These are phyloP conservation scores for Globisporangium rhizosaccharum DNA, from an alignment of 352 stramenopile species.

Conservation along the genomic window DNA sequence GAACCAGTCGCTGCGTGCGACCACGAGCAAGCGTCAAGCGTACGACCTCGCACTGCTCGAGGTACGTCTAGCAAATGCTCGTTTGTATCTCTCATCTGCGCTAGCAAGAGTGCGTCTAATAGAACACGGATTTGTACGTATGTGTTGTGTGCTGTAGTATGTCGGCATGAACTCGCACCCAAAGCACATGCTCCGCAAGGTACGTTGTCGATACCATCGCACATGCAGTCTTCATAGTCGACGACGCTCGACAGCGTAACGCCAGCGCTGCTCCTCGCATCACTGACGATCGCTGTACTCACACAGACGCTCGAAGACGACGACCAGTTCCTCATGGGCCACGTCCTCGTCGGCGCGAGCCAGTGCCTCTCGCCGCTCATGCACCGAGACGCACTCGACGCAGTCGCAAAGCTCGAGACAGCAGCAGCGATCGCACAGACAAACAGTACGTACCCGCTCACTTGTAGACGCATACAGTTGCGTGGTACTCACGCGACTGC, in stretches of 20 bases:
- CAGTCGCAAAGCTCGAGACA: slow-evolving; percentile 21
- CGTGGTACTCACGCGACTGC: background rate
- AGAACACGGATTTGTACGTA: background rate
- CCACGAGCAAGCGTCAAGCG: slow-evolving; percentile 63
- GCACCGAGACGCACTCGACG: slow-evolving; percentile 63
- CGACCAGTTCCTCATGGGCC: slow-evolving; percentile 72
- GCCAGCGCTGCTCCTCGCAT: background rate
- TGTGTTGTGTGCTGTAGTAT: slow-evolving; percentile 31
- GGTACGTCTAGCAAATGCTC: slow-evolving; percentile 14
- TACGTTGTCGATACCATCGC: slow-evolving; percentile 3
- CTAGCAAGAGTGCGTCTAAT: background rate
- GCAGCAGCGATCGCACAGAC: slow-evolving; percentile 30
- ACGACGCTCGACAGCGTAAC: no score
- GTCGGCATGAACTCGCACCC: slow-evolving; percentile 77
- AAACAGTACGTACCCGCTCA: slow-evolving; percentile 19
- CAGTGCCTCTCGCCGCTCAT: slow-evolving; percentile 59
- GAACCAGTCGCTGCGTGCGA: slow-evolving; percentile 45
- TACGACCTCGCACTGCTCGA: slow-evolving; percentile 69
- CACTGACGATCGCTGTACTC: background rate
- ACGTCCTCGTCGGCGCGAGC: slow-evolving; percentile 74
- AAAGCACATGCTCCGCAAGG: slow-evolving; percentile 66
- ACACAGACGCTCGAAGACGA: slow-evolving; percentile 45
- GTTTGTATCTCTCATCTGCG: background rate
- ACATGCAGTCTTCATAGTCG: background rate
- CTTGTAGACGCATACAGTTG: background rate